Conservation (phyloP, 2,329 filamentous ascomycete species). For the Elsinoe fawcettii region DNA sequence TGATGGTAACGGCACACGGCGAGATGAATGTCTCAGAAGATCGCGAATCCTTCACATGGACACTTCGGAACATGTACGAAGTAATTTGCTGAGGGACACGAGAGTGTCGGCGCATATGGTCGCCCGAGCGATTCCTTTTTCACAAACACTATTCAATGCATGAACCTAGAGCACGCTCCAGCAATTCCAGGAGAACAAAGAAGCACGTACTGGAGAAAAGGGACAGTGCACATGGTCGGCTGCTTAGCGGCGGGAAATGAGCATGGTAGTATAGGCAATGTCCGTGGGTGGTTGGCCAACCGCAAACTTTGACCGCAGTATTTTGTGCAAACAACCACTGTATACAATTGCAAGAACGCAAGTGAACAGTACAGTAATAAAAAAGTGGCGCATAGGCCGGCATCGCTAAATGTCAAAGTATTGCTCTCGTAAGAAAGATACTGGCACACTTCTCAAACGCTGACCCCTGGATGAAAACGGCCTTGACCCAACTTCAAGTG, state of each 20-base stretch:
- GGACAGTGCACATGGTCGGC: background rate
- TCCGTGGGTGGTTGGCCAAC: background rate
- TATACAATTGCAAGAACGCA: background rate
- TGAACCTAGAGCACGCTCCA: background rate
- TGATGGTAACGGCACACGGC: background rate
- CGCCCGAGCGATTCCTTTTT: too few relatives aligned
- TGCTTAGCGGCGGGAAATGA: background rate
- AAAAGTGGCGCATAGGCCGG: background rate
- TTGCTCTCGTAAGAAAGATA: background rate
- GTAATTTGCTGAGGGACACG: background rate
- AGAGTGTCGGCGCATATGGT: background rate
- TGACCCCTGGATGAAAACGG: background rate
- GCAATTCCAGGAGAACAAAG: background rate
- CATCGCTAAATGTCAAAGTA: background rate
- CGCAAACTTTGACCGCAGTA: background rate
- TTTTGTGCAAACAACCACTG: background rate
- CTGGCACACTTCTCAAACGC: background rate
- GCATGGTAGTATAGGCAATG: background rate
- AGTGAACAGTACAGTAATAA: background rate
- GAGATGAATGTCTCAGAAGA: conserved; percentile 7
- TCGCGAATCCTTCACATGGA: background rate
- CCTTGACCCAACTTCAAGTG: background rate
- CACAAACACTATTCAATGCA: background rate
- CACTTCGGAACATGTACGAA: background rate
- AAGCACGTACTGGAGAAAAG: background rate